Evolutionary conservation across 805 yeast species (phyloP).

Genomic region (Hanseniaspora valbyensis): DNA sequence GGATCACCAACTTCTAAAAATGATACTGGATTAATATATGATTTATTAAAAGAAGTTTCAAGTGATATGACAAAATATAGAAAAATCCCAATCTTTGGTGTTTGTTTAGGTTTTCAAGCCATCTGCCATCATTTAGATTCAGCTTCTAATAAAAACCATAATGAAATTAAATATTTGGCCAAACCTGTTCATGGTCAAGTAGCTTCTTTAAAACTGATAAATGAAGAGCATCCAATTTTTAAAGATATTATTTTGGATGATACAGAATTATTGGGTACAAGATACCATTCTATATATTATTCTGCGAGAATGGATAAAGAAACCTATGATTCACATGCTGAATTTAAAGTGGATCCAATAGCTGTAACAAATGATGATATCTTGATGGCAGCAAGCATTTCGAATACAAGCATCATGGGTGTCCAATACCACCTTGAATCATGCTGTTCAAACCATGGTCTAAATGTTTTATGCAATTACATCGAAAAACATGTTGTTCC

Average conservation of each 20-base stretch:
- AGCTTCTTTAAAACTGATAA: slow-evolving; percentile 34
- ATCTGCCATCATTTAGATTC: slow-evolving; percentile 52
- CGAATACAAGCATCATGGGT: slow-evolving; percentile 60
- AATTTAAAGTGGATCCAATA: slow-evolving; percentile 39
- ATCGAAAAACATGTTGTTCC: slow-evolving; percentile 15
- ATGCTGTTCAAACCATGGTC: slow-evolving; percentile 66
- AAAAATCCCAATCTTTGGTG: slow-evolving; percentile 65
- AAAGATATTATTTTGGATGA: background rate
- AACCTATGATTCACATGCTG: background rate
- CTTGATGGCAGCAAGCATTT: slow-evolving; percentile 73
- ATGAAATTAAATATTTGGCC: slow-evolving; percentile 38
- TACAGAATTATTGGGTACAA: slow-evolving; percentile 48
- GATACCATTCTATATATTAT: slow-evolving; percentile 64
- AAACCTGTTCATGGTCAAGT: slow-evolving; percentile 80
- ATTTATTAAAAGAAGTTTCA: slow-evolving; percentile 13
- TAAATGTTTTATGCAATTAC: slow-evolving; percentile 49
- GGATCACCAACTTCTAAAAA: slow-evolving; percentile 86
- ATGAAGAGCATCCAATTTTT: background rate
- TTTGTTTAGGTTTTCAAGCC: slow-evolving; percentile 87
- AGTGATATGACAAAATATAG: slow-evolving; percentile 1
- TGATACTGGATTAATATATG: slow-evolving; percentile 49
- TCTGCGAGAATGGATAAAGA: too few species aligned
- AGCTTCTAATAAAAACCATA: slow-evolving; percentile 21
- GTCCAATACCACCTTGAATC: slow-evolving; percentile 98
- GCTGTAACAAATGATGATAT: slow-evolving; percentile 39